A percentile compares a stretch with the other conserved stretches of the same genome.
Conservation (phyloP, 2,329 filamentous ascomycete genomes). For the Sporothrix variecibatus region DNA sequence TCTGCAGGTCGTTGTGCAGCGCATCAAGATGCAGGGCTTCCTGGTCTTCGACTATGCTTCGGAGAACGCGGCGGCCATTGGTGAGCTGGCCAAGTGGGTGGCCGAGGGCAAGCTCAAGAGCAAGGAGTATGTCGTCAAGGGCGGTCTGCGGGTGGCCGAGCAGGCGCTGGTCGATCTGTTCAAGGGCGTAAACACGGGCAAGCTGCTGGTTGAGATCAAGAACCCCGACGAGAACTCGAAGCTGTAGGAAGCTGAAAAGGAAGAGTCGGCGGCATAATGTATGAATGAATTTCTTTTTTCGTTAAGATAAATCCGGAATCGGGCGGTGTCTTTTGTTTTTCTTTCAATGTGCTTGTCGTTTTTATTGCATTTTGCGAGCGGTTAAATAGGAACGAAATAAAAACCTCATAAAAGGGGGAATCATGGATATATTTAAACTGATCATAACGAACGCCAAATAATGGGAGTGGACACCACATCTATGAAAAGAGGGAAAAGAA, state of each 20-base stretch:
- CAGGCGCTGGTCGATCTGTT: slow-evolving; percentile 65
- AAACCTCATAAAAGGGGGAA: not conserved
- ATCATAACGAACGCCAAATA: not conserved
- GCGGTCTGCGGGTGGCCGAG: slow-evolving; percentile 66
- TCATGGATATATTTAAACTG: not conserved
- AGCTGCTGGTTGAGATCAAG: slow-evolving; percentile 35
- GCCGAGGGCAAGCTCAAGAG: slow-evolving; percentile 70
- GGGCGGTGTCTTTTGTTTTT: not conserved
- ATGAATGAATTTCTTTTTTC: not conserved
- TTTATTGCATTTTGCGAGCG: not conserved
- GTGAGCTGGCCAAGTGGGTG: slow-evolving; percentile 68
- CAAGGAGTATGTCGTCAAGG: slow-evolving; percentile 69
- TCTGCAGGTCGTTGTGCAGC: slow-evolving; percentile 40
- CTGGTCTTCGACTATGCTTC: slow-evolving; percentile 68
- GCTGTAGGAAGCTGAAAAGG: slow-evolving; percentile 24
- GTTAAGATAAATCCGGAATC: not conserved
- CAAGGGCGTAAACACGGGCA: slow-evolving; percentile 66
- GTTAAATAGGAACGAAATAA: not conserved
- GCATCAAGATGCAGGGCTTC: slow-evolving; percentile 67
- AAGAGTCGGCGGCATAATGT: not conserved
- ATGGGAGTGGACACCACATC: not conserved
- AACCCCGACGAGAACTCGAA: slow-evolving; percentile 29
- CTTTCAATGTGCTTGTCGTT: not conserved
- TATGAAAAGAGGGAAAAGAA: not conserved
- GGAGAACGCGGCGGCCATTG: slow-evolving; percentile 58